A percentile compares a stretch with the other conserved stretches of the same genome.
These are phyloP conservation scores for Claviceps citrina DNA, from an alignment of 2,329 filamentous ascomycete genomes.

Conservation along the genomic window DNA sequence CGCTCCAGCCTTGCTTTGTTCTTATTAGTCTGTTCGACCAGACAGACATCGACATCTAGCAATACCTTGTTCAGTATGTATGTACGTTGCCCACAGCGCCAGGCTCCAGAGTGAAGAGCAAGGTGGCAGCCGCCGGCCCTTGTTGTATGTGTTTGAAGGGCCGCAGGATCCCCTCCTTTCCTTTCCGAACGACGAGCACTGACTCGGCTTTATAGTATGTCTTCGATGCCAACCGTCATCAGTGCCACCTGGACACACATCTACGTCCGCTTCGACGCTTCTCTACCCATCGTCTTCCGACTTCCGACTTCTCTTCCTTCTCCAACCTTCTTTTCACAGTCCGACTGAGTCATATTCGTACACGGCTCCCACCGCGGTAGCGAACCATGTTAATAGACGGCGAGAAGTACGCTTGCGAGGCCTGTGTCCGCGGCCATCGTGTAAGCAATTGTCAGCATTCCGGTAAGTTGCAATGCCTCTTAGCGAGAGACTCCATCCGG, in stretches of 20 bases:
- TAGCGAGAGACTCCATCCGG: background rate
- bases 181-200: slow-evolving; percentile 3
- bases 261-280: slow-evolving; percentile 4
- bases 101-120: background rate
- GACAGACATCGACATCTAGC: background rate
- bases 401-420: slow-evolving; percentile 95
- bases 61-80: slow-evolving; percentile 1
- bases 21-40: background rate
- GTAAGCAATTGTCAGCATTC: slow-evolving; percentile 96
- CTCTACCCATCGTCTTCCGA: background rate
- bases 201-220: slow-evolving; percentile 2
- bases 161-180: background rate
- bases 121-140: slow-evolving; percentile 3
- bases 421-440: slow-evolving; percentile 93
- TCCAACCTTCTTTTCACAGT: slow-evolving; percentile 2
- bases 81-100: slow-evolving; percentile 3
- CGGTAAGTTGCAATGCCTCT: slow-evolving; percentile 45
- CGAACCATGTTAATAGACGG: slow-evolving; percentile 67
- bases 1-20: slow-evolving; percentile 8
- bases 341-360: background rate
- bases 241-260: slow-evolving; percentile 1
- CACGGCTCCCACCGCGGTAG: background rate
- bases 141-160: background rate
- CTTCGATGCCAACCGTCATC: slow-evolving; percentile 3
- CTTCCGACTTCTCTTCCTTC: slow-evolving; percentile 2